Conservation (phyloP, 345 rosid species). For the Eucalyptus pauciflora region DNA sequence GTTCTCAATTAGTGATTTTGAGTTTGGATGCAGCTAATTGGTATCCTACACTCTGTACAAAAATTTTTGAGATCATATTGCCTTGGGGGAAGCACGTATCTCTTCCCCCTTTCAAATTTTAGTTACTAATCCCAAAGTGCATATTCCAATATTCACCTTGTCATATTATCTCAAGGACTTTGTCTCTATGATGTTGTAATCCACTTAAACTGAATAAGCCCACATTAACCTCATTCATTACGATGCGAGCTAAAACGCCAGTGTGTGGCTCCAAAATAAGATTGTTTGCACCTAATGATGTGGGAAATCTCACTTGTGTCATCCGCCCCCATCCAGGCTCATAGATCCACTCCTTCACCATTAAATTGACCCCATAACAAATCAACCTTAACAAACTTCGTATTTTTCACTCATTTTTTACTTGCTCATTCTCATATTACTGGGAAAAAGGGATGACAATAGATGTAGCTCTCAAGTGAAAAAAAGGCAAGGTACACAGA, state of each 20-base stretch:
- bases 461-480: neutral
- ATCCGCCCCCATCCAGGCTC: neutral
- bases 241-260: neutral
- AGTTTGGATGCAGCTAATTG: neutral
- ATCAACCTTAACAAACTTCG: neutral
- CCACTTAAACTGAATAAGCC: neutral
- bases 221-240: neutral
- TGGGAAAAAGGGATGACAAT: neutral
- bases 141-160: neutral
- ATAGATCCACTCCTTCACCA: neutral
- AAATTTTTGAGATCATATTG: neutral
- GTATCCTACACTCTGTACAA: neutral
- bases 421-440: neutral
- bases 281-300: neutral
- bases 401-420: neutral
- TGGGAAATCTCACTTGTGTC: neutral
- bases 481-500: neutral
- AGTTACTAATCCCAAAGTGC: neutral
- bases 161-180: neutral
- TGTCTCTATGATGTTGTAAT: neutral
- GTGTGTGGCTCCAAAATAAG: neutral
- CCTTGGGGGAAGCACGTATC: neutral
- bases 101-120: neutral
- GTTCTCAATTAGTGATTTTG: neutral
- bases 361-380: neutral